Evolutionary conservation across 176 grass and related monocot species (phyloP), one percentile per base, ranked within the genome.

Genomic region (Poa annua): DNA sequence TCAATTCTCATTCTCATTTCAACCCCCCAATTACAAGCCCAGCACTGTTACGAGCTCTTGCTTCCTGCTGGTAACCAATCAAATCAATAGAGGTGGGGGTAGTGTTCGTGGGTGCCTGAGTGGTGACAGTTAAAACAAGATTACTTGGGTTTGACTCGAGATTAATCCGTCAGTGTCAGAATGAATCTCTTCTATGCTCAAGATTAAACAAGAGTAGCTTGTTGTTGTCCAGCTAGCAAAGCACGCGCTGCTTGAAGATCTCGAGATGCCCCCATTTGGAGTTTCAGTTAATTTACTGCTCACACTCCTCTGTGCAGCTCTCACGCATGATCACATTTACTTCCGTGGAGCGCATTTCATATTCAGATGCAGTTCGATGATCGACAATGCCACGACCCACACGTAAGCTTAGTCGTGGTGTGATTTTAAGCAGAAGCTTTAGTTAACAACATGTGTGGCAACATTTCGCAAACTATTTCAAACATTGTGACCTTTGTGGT

Each of bases 241-340:
- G 60, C 77, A 89, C 54, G 74, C 88, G 72, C 7, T 66, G 84
- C 48, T 86, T 82, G 45, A 66, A 86, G 88, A 79, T 90, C 84
- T 85, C 69, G 74, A 88, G 41, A 53, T 41, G 7, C 81, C 12
- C 24, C 17, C 55, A 25, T 25, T 38, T 25, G 7, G 59, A 73
- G 50, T 38, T 84, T 13, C 59, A 21, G 4, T 51, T 66, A 50
- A 63, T 36, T 71, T 33, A 82, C 15, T 56, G 14, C 22, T 55
- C 29, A 14, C 47, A 15, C 53, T 62, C 34, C 66, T 14, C 0
- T 16, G 11, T 13, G 34, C 81, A 79, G 73, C 33, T 78, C 66
- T 17, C 34, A 61, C 19, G 75, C 81, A 79, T 84, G 76, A 84
- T 7, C 57, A 55, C 75, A 88, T 75, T 88, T 8, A 68, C 76